Percentiles rank a stretch among this genome's conserved stretches.
These are phyloP conservation scores for Lolium multiflorum DNA, from an alignment of 176 grass and related monocot genomes.

Conservation along the genomic window DNA sequence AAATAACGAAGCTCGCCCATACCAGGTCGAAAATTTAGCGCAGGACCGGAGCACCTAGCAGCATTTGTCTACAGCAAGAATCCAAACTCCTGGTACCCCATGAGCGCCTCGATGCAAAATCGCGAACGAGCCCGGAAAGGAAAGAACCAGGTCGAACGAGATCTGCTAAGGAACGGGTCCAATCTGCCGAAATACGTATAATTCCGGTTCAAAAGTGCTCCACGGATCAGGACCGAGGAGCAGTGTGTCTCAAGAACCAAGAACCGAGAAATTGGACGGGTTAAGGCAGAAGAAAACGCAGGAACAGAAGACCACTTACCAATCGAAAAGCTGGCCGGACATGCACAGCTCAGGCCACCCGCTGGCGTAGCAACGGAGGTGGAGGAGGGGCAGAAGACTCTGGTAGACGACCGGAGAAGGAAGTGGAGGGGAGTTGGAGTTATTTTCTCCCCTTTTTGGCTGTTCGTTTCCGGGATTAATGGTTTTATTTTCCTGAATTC, in stretches of 20 bases:
- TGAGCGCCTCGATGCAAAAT: conserved; percentile 9
- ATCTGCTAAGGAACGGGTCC: conserved; percentile 1
- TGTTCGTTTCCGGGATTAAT: background rate
- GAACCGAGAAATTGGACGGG: conserved; percentile 13
- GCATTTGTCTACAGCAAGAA: conserved; percentile 4
- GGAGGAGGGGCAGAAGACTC: conserved; percentile 3
- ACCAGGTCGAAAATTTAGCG: background rate
- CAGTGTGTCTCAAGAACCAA: conserved; percentile 20
- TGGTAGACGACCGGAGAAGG: conserved; percentile 11
- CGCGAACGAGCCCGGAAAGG: background rate
- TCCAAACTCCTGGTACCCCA: background rate
- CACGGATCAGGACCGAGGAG: too few species aligned
- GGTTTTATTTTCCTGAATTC: background rate
- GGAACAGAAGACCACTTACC: conserved; percentile 9
- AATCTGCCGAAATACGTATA: background rate
- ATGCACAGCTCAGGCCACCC: background rate
- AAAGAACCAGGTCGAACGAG: background rate
- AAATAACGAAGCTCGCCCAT: background rate
- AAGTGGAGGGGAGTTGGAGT: background rate
- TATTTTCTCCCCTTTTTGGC: background rate
- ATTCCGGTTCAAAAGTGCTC: background rate
- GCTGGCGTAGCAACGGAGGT: background rate
- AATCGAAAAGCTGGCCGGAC: background rate
- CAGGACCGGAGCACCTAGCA: background rate
- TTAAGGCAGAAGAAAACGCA: background rate